Evolutionary conservation across 495 filamentous ascomycete genomes (phyloP).

Genomic region (Paragyromitra xinjiangensis): DNA sequence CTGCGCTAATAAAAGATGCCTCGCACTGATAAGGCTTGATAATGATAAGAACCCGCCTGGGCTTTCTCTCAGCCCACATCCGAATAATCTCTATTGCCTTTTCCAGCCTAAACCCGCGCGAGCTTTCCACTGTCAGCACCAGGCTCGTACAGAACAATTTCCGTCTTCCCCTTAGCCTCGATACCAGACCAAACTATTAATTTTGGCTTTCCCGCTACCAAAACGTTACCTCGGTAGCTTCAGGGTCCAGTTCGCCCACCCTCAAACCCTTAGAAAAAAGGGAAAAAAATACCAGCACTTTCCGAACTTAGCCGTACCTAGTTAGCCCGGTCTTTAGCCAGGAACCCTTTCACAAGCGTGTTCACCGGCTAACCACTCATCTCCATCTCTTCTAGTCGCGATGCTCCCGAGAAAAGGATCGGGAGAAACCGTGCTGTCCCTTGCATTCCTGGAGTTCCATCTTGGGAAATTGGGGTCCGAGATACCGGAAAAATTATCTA

Average conservation of each 20-base stretch:
- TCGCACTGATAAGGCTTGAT: conserved; percentile 39
- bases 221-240: neutral
- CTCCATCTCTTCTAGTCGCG: conserved; percentile 1
- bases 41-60: conserved; percentile 29
- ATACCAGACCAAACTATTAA: neutral
- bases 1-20: conserved; percentile 46
- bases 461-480: conserved; percentile 16
- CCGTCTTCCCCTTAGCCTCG: neutral
- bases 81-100: conserved; percentile 4
- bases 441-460: conserved; percentile 8
- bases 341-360: neutral
- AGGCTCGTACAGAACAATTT: neutral
- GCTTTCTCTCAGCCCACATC: conserved; percentile 8
- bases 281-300: conserved; percentile 2
- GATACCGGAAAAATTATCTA: conserved; percentile 34
- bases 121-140: neutral
- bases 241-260: conserved; percentile 13
- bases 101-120: neutral
- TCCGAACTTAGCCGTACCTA: conserved; percentile 13
- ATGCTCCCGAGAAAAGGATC: conserved; percentile 9
- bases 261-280: conserved; percentile 13
- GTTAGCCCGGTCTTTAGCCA: conserved; percentile 3
- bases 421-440: conserved; percentile 12
- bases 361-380: conserved; percentile 11
- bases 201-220: neutral